Evolutionary conservation across 116 monocot species (phyloP).

Genomic region (Posidonia oceanica): DNA sequence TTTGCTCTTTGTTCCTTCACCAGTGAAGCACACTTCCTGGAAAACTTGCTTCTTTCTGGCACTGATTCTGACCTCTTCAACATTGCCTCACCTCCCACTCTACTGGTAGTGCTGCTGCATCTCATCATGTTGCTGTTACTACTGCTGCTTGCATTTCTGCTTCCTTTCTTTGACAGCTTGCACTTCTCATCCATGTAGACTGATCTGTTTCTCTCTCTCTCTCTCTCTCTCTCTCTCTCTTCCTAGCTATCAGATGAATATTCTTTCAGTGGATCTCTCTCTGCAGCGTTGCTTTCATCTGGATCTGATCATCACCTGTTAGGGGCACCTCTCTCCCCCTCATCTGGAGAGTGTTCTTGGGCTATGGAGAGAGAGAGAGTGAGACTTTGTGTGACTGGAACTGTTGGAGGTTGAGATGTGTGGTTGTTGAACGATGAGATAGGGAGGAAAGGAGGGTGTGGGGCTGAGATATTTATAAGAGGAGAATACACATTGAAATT

Average conservation of each 20-base stretch:
- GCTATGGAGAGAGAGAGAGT: neutral
- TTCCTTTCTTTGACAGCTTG: conserved; percentile 18
- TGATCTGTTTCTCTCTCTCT: neutral
- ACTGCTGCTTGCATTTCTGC: conserved; percentile 12
- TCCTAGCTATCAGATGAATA: neutral
- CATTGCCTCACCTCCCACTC: neutral
- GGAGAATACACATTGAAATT: neutral
- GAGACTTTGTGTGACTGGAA: neutral
- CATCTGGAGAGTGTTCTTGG: no score
- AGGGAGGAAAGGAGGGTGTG: neutral
- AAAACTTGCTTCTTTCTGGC: conserved; percentile 6
- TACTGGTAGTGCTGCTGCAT: neutral
- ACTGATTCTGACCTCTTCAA: conserved; percentile 9
- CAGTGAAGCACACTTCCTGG: conserved; percentile 9
- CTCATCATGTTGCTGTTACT: neutral
- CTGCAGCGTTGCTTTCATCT: neutral
- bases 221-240: no score
- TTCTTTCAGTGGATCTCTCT: neutral
- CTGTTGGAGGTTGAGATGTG: conserved; percentile 1
- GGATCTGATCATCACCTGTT: no score
- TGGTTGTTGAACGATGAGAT: neutral
- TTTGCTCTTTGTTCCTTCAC: conserved; percentile 26
- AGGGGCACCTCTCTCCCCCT: no score
- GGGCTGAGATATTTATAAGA: conserved; percentile 8
- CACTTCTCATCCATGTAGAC: conserved; percentile 13